Evolutionary conservation across 1,139 yeast genomes (phyloP).

Genomic region (Chernovozyma sophiae-reginae): DNA sequence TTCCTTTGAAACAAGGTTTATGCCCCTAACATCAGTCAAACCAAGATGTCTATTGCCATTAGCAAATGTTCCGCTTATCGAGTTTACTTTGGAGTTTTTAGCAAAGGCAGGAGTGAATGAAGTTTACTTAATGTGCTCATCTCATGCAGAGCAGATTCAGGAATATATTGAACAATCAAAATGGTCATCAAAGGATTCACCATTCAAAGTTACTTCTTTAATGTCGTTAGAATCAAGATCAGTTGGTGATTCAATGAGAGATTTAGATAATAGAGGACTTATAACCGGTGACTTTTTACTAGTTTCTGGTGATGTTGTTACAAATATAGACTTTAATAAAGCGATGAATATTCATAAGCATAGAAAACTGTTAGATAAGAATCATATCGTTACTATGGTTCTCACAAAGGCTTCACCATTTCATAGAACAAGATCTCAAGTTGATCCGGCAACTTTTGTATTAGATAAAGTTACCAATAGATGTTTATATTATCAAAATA

Average conservation of each 20-base stretch:
- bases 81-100: conserved; percentile 88
- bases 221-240: conserved; percentile 87
- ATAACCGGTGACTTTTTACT: conserved; percentile 85
- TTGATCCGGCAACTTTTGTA: conserved; percentile 82
- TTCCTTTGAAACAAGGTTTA: conserved; percentile 84
- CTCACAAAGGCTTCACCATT: conserved; percentile 79
- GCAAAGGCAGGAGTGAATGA: conserved; percentile 90
- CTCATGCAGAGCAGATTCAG: conserved; percentile 87
- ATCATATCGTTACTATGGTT: conserved; percentile 92
- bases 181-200: conserved; percentile 73
- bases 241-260: conserved; percentile 97
- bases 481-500: conserved; percentile 78
- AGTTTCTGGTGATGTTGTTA: conserved; percentile 91
- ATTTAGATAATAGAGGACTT: conserved; percentile 83
- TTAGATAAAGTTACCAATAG: conserved; percentile 68
- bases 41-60: conserved; percentile 91
- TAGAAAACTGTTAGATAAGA: conserved; percentile 71
- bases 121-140: conserved; percentile 82
- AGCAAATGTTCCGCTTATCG: conserved; percentile 90
- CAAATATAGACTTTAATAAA: conserved; percentile 76
- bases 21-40: conserved; percentile 79
- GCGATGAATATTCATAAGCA: conserved; percentile 71
- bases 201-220: conserved; percentile 73
- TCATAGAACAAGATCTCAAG: conserved; percentile 75
- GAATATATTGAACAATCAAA: conserved; percentile 76